Percentiles rank a stretch among this genome's conserved stretches.
phyloP scores from a whole-genome alignment of 345 rosid genomes.

The Arabis hirsuta region DNA sequence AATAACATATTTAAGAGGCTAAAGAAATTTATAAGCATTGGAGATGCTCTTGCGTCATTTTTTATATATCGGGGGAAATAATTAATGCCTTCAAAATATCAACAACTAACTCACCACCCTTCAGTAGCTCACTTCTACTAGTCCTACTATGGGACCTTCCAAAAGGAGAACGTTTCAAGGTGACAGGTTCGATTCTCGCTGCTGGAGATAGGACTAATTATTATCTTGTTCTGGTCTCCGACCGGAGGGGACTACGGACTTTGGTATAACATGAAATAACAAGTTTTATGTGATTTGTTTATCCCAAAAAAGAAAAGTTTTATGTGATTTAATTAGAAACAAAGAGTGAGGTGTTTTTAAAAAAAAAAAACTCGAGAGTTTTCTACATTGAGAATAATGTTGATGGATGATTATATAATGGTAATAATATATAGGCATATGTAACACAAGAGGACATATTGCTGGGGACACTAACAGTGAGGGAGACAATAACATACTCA shows the following conservation, averaged over 20 bases:
- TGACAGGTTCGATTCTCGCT: too few relatives aligned
- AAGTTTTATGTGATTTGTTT: neutral
- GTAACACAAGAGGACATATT: constrained; percentile 81
- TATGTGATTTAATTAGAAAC: neutral
- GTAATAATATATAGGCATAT: constrained; percentile 57
- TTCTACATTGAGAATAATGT: neutral
- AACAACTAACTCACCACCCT: neutral
- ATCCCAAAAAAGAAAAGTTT: neutral
- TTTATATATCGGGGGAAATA: too few relatives aligned
- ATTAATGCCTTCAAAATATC: neutral
- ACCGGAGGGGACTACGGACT: too few relatives aligned
- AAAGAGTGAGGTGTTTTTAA: neutral
- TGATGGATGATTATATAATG: neutral
- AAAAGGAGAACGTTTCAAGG: too few relatives aligned
- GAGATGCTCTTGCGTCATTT: too few relatives aligned
- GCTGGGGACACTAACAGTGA: constrained; percentile 74
- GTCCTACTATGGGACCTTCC: too few relatives aligned
- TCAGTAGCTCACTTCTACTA: too few relatives aligned
- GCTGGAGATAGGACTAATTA: too few relatives aligned
- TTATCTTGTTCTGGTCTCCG: too few relatives aligned
- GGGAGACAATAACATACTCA: constrained; percentile 76
- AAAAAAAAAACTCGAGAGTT: too few relatives aligned
- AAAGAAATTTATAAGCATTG: too few relatives aligned
- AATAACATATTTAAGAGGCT: too few relatives aligned
- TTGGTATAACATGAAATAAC: neutral